These are phyloP conservation scores for Helicostylum pulchrum DNA, from an alignment of 192 early-diverging fungal species.

Conservation along the genomic window DNA sequence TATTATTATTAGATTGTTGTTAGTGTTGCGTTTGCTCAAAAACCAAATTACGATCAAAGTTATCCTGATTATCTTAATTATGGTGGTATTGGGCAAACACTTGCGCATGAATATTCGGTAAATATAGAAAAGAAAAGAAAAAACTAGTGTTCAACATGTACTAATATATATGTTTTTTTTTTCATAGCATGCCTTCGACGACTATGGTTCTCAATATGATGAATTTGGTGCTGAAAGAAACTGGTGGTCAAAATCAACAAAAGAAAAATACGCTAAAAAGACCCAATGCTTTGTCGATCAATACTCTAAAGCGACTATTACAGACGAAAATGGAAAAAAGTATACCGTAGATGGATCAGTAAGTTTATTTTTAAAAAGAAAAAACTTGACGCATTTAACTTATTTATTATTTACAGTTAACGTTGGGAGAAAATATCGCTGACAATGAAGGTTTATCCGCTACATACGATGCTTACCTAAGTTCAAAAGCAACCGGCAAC, in stretches of 20 bases:
- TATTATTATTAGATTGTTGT: conserved; percentile 10
- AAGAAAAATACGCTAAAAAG: conserved; percentile 5
- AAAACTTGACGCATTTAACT: no score
- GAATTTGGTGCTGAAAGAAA: conserved; percentile 16
- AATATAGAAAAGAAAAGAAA: neutral
- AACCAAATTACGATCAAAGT: conserved; percentile 45
- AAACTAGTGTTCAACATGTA: neutral
- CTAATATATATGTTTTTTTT: neutral
- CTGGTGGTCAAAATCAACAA: conserved; percentile 9
- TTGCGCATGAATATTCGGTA: conserved; percentile 68
- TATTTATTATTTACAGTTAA: conserved; percentile 19
- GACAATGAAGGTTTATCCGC: conserved; percentile 64
- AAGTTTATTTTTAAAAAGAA: neutral
- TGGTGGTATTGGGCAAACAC: conserved; percentile 63
- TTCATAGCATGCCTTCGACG: conserved; percentile 10
- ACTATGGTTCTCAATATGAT: conserved; percentile 15
- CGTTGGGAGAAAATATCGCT: conserved; percentile 66
- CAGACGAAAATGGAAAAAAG: conserved; percentile 37
- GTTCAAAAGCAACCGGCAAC: conserved; percentile 31
- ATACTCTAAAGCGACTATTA: conserved; percentile 51
- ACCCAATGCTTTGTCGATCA: conserved; percentile 66
- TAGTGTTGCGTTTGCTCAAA: conserved; percentile 12
- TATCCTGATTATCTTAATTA: conserved; percentile 65
- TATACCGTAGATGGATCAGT: conserved; percentile 51
- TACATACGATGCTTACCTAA: conserved; percentile 47